These are phyloP conservation scores for Lumnitzera littorea DNA, from an alignment of 345 rosid genomes.

Conservation along the genomic window DNA sequence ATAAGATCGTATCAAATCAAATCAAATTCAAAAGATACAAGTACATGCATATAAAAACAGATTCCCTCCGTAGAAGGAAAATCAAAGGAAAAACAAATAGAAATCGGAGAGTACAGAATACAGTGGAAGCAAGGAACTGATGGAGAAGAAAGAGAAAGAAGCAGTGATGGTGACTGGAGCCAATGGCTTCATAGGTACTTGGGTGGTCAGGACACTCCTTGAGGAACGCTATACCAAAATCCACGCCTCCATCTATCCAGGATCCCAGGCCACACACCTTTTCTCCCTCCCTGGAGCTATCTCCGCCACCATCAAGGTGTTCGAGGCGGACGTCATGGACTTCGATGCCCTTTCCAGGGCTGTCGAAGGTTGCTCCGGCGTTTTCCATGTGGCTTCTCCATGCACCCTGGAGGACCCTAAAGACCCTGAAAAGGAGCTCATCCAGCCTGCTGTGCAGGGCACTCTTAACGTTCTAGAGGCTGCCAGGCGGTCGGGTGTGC, in stretches of 20 bases:
- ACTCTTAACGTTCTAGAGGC: slow-evolving; percentile 67
- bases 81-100: too few species aligned
- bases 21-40: too few species aligned
- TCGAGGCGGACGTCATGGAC: slow-evolving; percentile 63
- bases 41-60: too few species aligned
- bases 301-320: slow-evolving; percentile 21
- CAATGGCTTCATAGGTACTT: slow-evolving; percentile 78
- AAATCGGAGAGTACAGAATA: neutral
- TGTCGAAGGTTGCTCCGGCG: slow-evolving; percentile 61
- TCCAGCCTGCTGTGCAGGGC: slow-evolving; percentile 75
- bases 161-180: slow-evolving; percentile 80
- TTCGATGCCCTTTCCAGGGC: slow-evolving; percentile 41
- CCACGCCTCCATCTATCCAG: slow-evolving; percentile 59
- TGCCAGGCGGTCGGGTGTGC: slow-evolving; percentile 35
- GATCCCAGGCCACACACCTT: slow-evolving; percentile 53
- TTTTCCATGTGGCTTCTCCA: slow-evolving; percentile 89
- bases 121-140: neutral
- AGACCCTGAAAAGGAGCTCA: slow-evolving; percentile 53
- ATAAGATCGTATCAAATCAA: too few species aligned
- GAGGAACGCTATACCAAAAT: slow-evolving; percentile 46
- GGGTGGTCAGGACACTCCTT: slow-evolving; percentile 51
- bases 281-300: slow-evolving; percentile 32
- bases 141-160: slow-evolving; percentile 3
- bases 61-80: too few species aligned
- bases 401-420: slow-evolving; percentile 62